A percentile compares a stretch with the other conserved stretches of the same genome.
These are phyloP conservation scores for Pseudohalonectria lignicola DNA, from an alignment of 2,329 filamentous ascomycete genomes.

Conservation along the genomic window DNA sequence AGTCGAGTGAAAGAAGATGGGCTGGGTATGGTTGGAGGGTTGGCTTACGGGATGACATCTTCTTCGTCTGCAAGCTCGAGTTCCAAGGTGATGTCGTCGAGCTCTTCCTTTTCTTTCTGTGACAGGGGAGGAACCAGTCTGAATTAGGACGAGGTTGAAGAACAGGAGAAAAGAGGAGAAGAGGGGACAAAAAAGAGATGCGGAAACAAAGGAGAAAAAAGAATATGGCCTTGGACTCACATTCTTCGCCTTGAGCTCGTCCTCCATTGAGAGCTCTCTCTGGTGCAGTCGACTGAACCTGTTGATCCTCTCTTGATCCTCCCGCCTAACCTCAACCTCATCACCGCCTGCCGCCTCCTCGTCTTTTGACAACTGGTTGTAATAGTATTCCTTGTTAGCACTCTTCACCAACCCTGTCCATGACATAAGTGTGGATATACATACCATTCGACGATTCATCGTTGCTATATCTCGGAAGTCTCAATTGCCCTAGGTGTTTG, in stretches of 20 bases:
- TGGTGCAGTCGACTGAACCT: conserved; percentile 91
- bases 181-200: background rate
- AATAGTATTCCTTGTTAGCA: background rate
- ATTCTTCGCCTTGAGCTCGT: conserved; percentile 68
- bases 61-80: conserved; percentile 94
- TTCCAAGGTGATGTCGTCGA: conserved; percentile 85
- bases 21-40: background rate
- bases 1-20: background rate
- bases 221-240: conserved; percentile 30
- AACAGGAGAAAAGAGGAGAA: background rate
- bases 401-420: rapidly evolving
- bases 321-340: conserved; percentile 86
- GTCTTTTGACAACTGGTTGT: conserved; percentile 73
- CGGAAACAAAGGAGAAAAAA: conserved; percentile 1
- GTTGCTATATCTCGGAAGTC: conserved; percentile 3
- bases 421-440: conserved; percentile 6
- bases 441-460: conserved; percentile 51
- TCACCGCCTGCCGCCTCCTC: conserved; percentile 72
- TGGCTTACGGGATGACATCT: conserved; percentile 75
- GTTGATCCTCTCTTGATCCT: conserved; percentile 99
- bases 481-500: too few species aligned
- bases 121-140: too few species aligned
- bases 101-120: conserved; percentile 96
- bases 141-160: too few species aligned
- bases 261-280: conserved; percentile 66